Evolutionary conservation across 495 filamentous ascomycete species (phyloP).

Genomic region (Neurospora hispaniola): DNA sequence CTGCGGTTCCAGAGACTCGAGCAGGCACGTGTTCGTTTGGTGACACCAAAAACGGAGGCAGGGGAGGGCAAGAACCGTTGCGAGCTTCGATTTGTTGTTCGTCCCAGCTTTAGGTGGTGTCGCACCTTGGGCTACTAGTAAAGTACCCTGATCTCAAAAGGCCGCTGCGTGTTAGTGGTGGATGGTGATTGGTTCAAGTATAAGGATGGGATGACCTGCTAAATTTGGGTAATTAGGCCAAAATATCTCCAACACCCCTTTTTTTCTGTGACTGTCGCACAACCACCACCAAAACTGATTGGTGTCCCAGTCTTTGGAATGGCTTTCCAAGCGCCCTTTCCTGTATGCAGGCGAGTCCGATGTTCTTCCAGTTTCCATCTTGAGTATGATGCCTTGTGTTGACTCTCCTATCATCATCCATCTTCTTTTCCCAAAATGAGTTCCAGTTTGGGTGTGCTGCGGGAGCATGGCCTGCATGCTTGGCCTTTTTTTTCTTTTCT

Average conservation of each 20-base stretch:
- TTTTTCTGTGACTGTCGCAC: not conserved
- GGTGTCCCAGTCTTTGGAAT: not conserved
- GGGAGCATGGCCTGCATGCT: not conserved
- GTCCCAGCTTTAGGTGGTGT: not conserved
- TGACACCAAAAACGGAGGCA: not conserved
- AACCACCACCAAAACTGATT: not conserved
- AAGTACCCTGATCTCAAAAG: not conserved
- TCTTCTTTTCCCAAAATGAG: not conserved
- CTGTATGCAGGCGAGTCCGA: not conserved
- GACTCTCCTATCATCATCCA: not conserved
- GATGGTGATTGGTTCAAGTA: not conserved
- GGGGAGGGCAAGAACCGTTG: not conserved
- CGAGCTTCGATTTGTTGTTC: not conserved
- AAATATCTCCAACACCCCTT: not conserved
- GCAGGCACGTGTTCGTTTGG: not conserved
- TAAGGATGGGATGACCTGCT: not conserved
- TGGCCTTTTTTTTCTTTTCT: too few species aligned
- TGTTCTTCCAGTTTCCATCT: not conserved
- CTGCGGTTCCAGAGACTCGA: not conserved
- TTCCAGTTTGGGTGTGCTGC: not conserved
- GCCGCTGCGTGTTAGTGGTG: not conserved
- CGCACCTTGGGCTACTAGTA: not conserved
- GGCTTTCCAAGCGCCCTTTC: not conserved
- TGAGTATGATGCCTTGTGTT: not conserved
- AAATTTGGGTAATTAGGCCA: not conserved